Evolutionary conservation across 768 basidiomycete genomes (phyloP).

Genomic region (Xanthoconium purpureum): DNA sequence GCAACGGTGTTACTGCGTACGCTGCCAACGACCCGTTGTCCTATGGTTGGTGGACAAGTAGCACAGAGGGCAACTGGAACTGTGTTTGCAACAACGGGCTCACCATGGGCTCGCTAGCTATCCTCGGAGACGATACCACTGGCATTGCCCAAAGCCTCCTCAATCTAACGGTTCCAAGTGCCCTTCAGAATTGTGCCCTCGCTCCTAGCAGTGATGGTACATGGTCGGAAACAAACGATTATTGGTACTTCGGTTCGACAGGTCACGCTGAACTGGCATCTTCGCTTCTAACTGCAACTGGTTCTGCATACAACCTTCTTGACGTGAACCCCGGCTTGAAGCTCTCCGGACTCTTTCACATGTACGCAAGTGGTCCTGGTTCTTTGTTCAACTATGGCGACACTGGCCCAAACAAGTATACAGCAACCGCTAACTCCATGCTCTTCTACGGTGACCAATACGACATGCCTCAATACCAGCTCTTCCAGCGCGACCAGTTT

Average conservation of each 20-base stretch:
- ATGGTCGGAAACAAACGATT: constrained; percentile 92
- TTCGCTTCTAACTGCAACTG: constrained; percentile 80
- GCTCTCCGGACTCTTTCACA: constrained; percentile 82
- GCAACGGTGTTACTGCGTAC: constrained; percentile 57
- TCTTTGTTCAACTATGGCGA: constrained; percentile 70
- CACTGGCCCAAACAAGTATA: constrained; percentile 86
- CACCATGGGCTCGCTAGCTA: constrained; percentile 85
- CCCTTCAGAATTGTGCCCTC: constrained; percentile 69
- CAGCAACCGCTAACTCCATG: constrained; percentile 87
- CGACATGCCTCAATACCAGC: constrained; percentile 67
- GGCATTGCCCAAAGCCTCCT: constrained; percentile 69
- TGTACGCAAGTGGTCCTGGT: constrained; percentile 82
- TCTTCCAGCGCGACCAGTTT: constrained; percentile 88
- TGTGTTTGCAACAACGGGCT: constrained; percentile 93
- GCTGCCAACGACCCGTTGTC: constrained; percentile 31
- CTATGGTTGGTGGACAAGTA: constrained; percentile 78
- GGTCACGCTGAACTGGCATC: constrained; percentile 87
- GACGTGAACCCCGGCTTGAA: constrained; percentile 65
- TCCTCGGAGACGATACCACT: constrained; percentile 78
- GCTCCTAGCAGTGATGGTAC: constrained; percentile 72
- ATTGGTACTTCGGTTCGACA: constrained; percentile 94
- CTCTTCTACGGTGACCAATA: constrained; percentile 72
- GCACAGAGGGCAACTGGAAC: constrained; percentile 92
- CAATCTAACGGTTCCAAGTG: constrained; percentile 66
- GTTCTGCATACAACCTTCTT: constrained; percentile 74